Evolutionary conservation across 2,329 filamentous ascomycete species (phyloP).

Genomic region (Phoma sp.): DNA sequence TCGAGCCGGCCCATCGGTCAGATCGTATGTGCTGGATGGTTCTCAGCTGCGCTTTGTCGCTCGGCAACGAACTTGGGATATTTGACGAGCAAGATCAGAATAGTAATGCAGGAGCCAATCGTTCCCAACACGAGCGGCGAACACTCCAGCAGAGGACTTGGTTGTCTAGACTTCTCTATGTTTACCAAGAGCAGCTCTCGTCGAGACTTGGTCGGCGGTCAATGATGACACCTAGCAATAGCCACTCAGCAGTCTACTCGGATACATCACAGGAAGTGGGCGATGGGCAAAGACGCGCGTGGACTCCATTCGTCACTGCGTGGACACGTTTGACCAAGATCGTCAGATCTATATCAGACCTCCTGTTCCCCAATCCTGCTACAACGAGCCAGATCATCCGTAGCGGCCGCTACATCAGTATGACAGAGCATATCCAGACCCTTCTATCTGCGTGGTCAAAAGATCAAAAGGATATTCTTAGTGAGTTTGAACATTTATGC

Average conservation of each 20-base stretch:
- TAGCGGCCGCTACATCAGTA: neutral
- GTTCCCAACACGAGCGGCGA: neutral
- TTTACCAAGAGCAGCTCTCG: neutral
- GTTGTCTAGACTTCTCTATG: neutral
- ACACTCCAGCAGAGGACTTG: neutral
- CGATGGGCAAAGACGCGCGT: neutral
- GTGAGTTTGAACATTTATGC: neutral
- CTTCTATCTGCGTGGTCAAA: neutral
- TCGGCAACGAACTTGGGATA: conserved; percentile 59
- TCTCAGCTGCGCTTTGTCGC: conserved; percentile 58
- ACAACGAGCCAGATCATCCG: neutral
- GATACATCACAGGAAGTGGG: neutral
- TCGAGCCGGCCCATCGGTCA: conserved; percentile 55
- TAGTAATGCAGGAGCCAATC: neutral
- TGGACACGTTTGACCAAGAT: neutral
- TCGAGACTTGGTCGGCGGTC: neutral
- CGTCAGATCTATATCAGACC: neutral
- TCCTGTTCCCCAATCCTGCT: neutral
- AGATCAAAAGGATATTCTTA: neutral
- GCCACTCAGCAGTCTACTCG: neutral
- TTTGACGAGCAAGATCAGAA: conserved; percentile 42
- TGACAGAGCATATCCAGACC: neutral
- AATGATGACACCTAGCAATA: neutral
- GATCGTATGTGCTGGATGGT: conserved; percentile 67
- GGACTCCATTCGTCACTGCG: neutral